Conservation (phyloP, 1,284 basidiomycete species). For the Irpex sp. region DNA sequence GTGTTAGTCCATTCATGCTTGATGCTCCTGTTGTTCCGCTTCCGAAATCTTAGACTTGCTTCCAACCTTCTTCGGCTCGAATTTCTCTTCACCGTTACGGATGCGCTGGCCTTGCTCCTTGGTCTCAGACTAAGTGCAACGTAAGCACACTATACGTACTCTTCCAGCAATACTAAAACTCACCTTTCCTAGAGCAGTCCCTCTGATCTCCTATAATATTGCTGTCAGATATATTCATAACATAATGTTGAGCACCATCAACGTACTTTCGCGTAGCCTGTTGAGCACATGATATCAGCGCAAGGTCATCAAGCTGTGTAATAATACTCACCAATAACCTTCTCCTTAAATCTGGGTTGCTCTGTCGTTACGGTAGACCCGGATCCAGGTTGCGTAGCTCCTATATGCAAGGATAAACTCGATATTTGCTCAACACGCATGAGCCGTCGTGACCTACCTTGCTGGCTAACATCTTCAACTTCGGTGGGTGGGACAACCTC, state of each 20-base stretch:
- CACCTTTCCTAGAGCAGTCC: constrained; percentile 13
- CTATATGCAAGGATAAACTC: background rate
- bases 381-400: constrained; percentile 15
- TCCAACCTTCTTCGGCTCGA: constrained; percentile 18
- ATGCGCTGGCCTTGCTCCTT: constrained; percentile 17
- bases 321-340: constrained; percentile 11
- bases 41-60: constrained; percentile 6
- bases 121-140: constrained; percentile 9
- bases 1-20: background rate
- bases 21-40: background rate
- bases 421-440: background rate
- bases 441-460: constrained; percentile 6
- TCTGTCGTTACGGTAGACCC: constrained; percentile 10
- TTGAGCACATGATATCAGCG: background rate
- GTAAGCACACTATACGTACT: background rate
- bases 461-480: constrained; percentile 12
- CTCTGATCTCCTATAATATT: constrained; percentile 13
- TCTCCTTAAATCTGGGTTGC: constrained; percentile 16
- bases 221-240: background rate
- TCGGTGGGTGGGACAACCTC: constrained; percentile 10
- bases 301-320: background rate
- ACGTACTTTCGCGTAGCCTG: constrained; percentile 13
- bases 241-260: background rate
- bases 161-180: background rate
- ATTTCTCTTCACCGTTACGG: constrained; percentile 12